These are phyloP conservation scores for Fusarium liriodendri DNA, from an alignment of 2,329 filamentous ascomycete genomes.

Conservation along the genomic window DNA sequence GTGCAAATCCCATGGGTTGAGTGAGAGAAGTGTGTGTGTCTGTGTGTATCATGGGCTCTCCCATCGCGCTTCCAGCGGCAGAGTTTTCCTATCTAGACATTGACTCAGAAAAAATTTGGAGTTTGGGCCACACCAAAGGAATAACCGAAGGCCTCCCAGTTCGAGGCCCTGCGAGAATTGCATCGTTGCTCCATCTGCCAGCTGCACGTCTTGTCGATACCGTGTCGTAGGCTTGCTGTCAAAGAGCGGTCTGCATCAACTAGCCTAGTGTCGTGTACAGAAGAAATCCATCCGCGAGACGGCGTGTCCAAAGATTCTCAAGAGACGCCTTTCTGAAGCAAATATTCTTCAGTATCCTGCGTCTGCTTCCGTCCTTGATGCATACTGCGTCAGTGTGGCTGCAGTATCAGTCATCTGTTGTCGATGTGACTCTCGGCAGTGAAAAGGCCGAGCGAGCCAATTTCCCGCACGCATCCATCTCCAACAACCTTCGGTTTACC, in stretches of 20 bases:
- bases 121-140: constrained; percentile 15
- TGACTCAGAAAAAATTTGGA: background rate
- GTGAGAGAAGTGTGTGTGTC: constrained; percentile 11
- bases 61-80: constrained; percentile 34
- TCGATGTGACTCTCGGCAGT: constrained; percentile 13
- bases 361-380: constrained; percentile 4
- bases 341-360: background rate
- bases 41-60: constrained; percentile 24
- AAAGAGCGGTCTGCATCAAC: constrained; percentile 45
- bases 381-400: constrained; percentile 14
- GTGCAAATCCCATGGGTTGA: constrained; percentile 5
- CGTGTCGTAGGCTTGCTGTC: constrained; percentile 36
- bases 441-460: constrained; percentile 15
- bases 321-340: constrained; percentile 2
- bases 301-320: background rate
- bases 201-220: constrained; percentile 37
- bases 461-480: constrained; percentile 2
- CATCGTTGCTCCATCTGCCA: constrained; percentile 21
- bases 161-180: constrained; percentile 31
- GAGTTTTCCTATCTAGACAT: background rate
- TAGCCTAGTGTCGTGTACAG: constrained; percentile 28
- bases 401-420: background rate
- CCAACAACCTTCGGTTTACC: background rate
- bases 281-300: constrained; percentile 24
- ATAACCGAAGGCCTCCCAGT: constrained; percentile 23